Evolutionary conservation across 192 early-diverging fungal genomes (phyloP).

Genomic region (Coemansia sp.): DNA sequence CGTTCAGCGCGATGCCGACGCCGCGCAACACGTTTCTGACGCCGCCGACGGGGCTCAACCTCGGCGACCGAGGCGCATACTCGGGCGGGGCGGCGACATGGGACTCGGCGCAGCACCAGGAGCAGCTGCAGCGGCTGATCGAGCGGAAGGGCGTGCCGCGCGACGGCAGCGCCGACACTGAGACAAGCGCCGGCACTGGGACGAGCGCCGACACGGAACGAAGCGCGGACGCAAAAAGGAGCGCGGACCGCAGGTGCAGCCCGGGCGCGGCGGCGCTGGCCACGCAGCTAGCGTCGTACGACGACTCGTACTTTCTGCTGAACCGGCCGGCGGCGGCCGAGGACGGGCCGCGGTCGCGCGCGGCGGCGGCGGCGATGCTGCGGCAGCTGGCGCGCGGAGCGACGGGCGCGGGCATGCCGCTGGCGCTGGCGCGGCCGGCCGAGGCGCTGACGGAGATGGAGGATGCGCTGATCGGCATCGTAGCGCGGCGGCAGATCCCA

Average conservation of each 20-base stretch:
- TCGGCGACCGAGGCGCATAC: slow-evolving; percentile 14
- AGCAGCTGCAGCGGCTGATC: slow-evolving; percentile 38
- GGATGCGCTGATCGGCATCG: slow-evolving; percentile 28
- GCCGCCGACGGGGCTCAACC: slow-evolving; percentile 43
- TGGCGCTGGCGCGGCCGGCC: slow-evolving; percentile 31
- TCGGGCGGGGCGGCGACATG: slow-evolving; percentile 8
- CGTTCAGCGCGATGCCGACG: slow-evolving; percentile 48
- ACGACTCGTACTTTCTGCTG: slow-evolving; percentile 45
- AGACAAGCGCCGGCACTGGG: neutral
- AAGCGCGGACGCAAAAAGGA: neutral
- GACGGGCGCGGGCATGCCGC: slow-evolving; percentile 13
- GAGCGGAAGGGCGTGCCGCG: slow-evolving; percentile 20
- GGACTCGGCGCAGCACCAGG: slow-evolving; percentile 36
- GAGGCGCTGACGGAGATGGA: slow-evolving; percentile 33
- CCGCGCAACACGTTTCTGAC: slow-evolving; percentile 47
- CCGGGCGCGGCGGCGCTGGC: neutral
- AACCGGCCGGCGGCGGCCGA: slow-evolving; percentile 1
- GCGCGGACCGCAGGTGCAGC: too few relatives aligned
- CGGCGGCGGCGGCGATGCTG: slow-evolving; percentile 29
- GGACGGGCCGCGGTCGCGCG: slow-evolving; percentile 25
- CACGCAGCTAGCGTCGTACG: slow-evolving; percentile 25
- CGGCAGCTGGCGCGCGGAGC: slow-evolving; percentile 6
- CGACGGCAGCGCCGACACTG: neutral
- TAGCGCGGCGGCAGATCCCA: slow-evolving; percentile 40
- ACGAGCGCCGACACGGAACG: neutral